Percentiles rank a stretch among this genome's conserved stretches.
Evolutionary conservation across 2,329 filamentous ascomycete species (phyloP).

Genomic region (Aspergillus oerlinghausenensis): DNA sequence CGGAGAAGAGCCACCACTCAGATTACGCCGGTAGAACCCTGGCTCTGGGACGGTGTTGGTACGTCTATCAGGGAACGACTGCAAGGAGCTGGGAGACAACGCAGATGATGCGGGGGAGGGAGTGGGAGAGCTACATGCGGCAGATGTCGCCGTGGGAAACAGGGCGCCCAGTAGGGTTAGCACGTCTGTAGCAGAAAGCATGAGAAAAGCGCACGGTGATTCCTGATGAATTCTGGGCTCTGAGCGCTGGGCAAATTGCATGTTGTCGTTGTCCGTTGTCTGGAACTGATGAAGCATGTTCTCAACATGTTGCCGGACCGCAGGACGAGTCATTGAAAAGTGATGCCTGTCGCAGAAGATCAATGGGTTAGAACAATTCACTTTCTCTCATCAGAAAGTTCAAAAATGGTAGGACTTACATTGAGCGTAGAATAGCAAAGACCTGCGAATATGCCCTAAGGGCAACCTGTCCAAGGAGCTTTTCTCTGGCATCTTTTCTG

Average conservation of each 20-base stretch:
- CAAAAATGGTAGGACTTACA: slow-evolving; percentile 48
- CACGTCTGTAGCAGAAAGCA: slow-evolving; percentile 74
- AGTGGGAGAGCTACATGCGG: slow-evolving; percentile 24
- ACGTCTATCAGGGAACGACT: slow-evolving; percentile 18
- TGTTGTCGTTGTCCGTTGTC: slow-evolving; percentile 4
- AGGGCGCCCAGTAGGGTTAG: slow-evolving; percentile 76
- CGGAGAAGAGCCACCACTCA: slow-evolving; percentile 20
- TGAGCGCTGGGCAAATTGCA: slow-evolving; percentile 41
- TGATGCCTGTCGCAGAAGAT: slow-evolving; percentile 24
- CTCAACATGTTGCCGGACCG: slow-evolving; percentile 32
- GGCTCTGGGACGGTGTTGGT: slow-evolving; percentile 21
- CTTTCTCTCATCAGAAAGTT: background rate
- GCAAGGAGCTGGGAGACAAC: slow-evolving; percentile 15
- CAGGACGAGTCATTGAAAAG: slow-evolving; percentile 31
- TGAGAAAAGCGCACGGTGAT: slow-evolving; percentile 58
- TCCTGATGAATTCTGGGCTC: slow-evolving; percentile 46
- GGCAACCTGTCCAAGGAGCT: slow-evolving; percentile 67
- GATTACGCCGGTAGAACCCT: slow-evolving; percentile 29
- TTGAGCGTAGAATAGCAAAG: slow-evolving; percentile 66
- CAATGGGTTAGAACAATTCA: background rate
- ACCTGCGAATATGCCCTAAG: slow-evolving; percentile 75
- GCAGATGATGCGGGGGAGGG: slow-evolving; percentile 22
- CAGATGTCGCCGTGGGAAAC: slow-evolving; percentile 53
- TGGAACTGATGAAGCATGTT: slow-evolving; percentile 35
- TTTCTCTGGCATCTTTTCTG: slow-evolving; percentile 82